These are phyloP conservation scores for Linnemannia exigua DNA, from an alignment of 192 early-diverging fungal species.

Conservation along the genomic window DNA sequence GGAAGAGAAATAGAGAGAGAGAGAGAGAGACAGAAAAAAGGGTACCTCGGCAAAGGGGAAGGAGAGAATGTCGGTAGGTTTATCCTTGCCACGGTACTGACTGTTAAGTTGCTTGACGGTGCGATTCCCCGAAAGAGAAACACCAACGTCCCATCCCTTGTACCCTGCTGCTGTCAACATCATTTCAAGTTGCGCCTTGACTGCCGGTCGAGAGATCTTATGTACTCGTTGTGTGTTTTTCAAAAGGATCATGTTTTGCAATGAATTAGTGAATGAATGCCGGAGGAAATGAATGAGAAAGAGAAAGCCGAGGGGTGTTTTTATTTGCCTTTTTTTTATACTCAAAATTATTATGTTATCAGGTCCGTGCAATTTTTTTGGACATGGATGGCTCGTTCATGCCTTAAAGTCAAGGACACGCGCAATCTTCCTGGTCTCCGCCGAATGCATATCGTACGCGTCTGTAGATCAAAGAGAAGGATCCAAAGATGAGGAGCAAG, in stretches of 20 bases:
- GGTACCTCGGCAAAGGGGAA: conserved; percentile 72
- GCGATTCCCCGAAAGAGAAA: conserved; percentile 65
- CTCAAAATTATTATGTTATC: background rate
- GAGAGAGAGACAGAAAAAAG: background rate
- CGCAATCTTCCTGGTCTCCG: conserved; percentile 23
- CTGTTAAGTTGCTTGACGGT: conserved; percentile 65
- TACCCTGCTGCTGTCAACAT: conserved; percentile 67
- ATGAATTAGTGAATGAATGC: background rate
- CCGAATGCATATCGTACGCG: conserved; percentile 22
- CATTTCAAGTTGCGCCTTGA: conserved; percentile 46
- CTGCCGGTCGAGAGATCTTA: background rate
- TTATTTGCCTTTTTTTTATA: background rate
- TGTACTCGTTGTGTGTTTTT: conserved; percentile 45
- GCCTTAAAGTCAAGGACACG: conserved; percentile 29
- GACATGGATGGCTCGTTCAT: background rate
- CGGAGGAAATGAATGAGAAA: background rate
- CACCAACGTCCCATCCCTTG: conserved; percentile 72
- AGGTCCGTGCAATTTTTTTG: background rate
- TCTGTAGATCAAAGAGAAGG: conserved; percentile 9
- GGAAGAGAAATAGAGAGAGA: background rate
- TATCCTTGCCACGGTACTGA: conserved; percentile 65
- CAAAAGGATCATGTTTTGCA: conserved; percentile 42
- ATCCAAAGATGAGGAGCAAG: background rate
- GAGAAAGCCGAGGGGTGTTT: background rate
- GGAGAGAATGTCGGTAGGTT: conserved; percentile 74